Percentiles rank a stretch among this genome's conserved stretches.
phyloP scores from a whole-genome alignment of 2,329 filamentous ascomycete genomes.

The Alternaria sp. region DNA sequence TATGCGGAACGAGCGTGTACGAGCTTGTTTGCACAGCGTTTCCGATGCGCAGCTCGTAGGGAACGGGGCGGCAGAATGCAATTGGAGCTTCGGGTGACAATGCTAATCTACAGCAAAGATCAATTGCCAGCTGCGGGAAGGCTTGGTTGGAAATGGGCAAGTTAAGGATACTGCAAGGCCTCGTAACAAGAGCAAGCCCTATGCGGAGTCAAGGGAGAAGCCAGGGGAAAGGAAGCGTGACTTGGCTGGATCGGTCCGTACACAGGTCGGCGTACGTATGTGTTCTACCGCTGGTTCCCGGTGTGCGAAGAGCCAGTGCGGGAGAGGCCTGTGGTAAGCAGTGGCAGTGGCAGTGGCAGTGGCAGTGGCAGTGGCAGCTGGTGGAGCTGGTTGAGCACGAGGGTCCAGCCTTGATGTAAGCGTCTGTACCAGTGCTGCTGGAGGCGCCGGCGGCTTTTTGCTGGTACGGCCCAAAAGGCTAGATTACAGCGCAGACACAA shows the following conservation, averaged over 20 bases:
- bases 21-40: constrained; percentile 19
- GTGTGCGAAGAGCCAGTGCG: constrained; percentile 23
- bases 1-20: constrained; percentile 14
- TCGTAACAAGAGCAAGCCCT: constrained; percentile 19
- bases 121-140: constrained; percentile 28
- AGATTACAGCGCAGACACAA: constrained; percentile 42
- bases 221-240: constrained; percentile 20
- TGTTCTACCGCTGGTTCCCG: constrained; percentile 27
- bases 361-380: constrained; percentile 19
- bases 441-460: constrained; percentile 30
- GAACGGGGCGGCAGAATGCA: constrained; percentile 15
- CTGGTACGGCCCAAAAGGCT: constrained; percentile 31
- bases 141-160: constrained; percentile 17
- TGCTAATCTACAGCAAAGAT: constrained; percentile 5
- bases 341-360: constrained; percentile 19
- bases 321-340: constrained; percentile 19
- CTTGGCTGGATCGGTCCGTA: constrained; percentile 25
- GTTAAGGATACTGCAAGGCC: constrained; percentile 18
- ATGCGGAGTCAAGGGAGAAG: constrained; percentile 19
- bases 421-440: constrained; percentile 25
- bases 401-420: constrained; percentile 29
- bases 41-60: constrained; percentile 21
- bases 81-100: constrained; percentile 16
- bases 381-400: constrained; percentile 20
- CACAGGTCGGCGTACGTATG: constrained; percentile 24